Evolutionary conservation across 495 filamentous ascomycete species (phyloP), one percentile per base, ranked within the genome.

Genomic region (Hypomontagnella monticulosa): DNA sequence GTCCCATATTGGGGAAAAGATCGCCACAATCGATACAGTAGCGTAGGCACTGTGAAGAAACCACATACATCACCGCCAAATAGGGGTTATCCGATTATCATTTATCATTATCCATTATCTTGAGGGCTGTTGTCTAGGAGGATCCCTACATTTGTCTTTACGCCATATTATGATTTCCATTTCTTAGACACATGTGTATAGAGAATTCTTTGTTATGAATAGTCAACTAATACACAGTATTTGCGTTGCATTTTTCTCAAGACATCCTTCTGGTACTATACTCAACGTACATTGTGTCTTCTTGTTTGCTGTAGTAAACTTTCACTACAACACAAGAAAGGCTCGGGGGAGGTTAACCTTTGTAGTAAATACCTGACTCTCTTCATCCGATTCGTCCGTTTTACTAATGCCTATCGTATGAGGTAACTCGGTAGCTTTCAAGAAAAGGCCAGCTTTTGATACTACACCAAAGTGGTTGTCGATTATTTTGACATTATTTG

Each of bases 401-500:
- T 27, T 32, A 37, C 20, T 42, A 11, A 11, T 34, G 20, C 20
- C 53, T 23, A 27, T 37, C 49, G 32, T 61, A 42, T 52, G 38
- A 16, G 62, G 37, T 9, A 57, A 11, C 16, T 52, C 46, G 32
- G 55, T 41, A 34, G 52, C 48, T 18, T 59, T 48, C 14, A 82
- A 40, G 57, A 75, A 84, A 1, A 84, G 46, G 10, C 78, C 81
- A 30, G 75, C 44, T 2, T 73, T 69, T 9, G 80, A 79, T 23
- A 75, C 57, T 18, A 71, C 76, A 10, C 81, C 79, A 49, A 84
- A 84, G 34, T 79, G 70, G 11, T 69, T 67, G 0, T 54, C 48
- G 11, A 67, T 34, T 10, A 78, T 47, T 33, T 63, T 37, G 7
- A 75, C 49, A 0, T 50, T 37, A 4, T 48, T 53, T 4, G 56